Conservation (phyloP, 2,329 filamentous ascomycete genomes). For the Alternaria tenuissima region DNA sequence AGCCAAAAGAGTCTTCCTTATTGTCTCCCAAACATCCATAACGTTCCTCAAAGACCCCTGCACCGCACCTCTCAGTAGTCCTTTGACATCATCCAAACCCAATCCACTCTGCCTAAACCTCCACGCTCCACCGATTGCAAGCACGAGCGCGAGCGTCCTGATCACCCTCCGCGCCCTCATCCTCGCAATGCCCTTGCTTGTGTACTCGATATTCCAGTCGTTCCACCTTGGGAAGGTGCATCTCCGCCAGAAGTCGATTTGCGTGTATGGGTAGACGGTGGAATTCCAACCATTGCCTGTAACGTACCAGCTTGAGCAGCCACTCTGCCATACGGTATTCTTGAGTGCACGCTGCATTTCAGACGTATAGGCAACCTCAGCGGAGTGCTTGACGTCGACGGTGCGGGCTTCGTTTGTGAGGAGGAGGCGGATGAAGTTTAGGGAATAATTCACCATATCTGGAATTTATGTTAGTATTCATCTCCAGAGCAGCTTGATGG, state of each 20-base stretch:
- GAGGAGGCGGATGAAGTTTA: constrained; percentile 67
- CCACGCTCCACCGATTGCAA: constrained; percentile 36
- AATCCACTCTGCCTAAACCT: constrained; percentile 36
- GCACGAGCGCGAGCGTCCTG: constrained; percentile 26
- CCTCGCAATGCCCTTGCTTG: constrained; percentile 55
- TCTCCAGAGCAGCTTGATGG: no score
- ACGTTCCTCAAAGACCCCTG: constrained; percentile 19
- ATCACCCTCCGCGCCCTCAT: constrained; percentile 29
- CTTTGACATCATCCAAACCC: constrained; percentile 30
- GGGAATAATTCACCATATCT: constrained; percentile 65
- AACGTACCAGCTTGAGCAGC: constrained; percentile 71
- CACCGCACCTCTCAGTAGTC: constrained; percentile 15
- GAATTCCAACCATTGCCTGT: constrained; percentile 81
- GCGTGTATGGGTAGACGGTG: constrained; percentile 68
- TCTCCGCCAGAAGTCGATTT: constrained; percentile 60
- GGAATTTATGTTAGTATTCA: not conserved
- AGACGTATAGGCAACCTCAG: constrained; percentile 65
- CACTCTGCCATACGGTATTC: constrained; percentile 62
- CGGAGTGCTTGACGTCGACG: constrained; percentile 87
- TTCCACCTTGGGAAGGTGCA: constrained; percentile 63
- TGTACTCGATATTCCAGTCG: constrained; percentile 64
- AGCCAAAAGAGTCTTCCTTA: constrained; percentile 10
- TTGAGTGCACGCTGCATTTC: constrained; percentile 53
- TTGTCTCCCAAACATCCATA: constrained; percentile 8
- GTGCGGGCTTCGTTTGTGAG: constrained; percentile 91